Conservation (phyloP, 2,329 filamentous ascomycete species). For the Pezicula carpinea region DNA sequence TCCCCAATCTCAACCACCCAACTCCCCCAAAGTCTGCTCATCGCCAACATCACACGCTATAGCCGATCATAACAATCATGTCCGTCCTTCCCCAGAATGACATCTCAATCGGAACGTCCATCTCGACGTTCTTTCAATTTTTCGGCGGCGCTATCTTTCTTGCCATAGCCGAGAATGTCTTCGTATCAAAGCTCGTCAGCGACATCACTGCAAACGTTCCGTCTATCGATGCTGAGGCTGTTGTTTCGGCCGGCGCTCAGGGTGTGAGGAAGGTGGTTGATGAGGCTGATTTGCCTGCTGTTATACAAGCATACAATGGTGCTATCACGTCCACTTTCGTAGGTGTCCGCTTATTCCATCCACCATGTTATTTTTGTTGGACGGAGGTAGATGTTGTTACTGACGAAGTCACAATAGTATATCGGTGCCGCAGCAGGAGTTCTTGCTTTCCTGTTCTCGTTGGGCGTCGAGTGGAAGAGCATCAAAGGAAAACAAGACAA, state of each 20-base stretch:
- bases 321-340: constrained; percentile 18
- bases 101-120: constrained; percentile 46
- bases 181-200: constrained; percentile 15
- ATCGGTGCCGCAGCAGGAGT: constrained; percentile 7
- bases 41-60: constrained; percentile 8
- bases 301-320: constrained; percentile 13
- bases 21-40: constrained; percentile 9
- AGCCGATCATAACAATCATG: constrained; percentile 41
- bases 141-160: constrained; percentile 53
- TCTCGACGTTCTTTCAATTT: constrained; percentile 51
- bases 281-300: constrained; percentile 2
- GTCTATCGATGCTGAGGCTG: constrained; percentile 21
- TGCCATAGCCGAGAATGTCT: constrained; percentile 48
- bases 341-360: constrained; percentile 24
- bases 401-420: not conserved
- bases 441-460: constrained; percentile 9
- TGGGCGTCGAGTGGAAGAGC: constrained; percentile 16
- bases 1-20: not conserved
- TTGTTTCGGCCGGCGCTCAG: constrained; percentile 38
- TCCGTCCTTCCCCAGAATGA: constrained; percentile 44
- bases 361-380: constrained; percentile 31
- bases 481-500: constrained; percentile 7
- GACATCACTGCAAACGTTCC: constrained; percentile 27
- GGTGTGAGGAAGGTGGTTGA: constrained; percentile 26
- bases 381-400: constrained; percentile 5